These are phyloP conservation scores for Eurotiales sp. DNA, from an alignment of 2,329 filamentous ascomycete species.

Conservation along the genomic window DNA sequence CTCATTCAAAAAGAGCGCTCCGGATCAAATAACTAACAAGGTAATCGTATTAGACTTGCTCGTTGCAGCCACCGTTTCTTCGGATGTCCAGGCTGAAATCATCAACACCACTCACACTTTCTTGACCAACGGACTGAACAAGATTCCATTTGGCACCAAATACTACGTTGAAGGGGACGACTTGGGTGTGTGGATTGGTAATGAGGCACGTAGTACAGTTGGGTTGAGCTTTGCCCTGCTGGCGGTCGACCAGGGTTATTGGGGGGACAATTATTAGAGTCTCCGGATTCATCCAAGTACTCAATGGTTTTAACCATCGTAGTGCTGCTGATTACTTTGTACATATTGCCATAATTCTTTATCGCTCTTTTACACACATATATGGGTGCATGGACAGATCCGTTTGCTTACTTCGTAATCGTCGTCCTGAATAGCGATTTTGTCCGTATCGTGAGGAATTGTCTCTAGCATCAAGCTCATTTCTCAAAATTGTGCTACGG, in stretches of 20 bases:
- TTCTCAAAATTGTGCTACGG: too few relatives aligned
- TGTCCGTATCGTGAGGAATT: too few relatives aligned
- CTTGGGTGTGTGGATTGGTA: constrained; percentile 31
- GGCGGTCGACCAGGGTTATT: constrained; percentile 24
- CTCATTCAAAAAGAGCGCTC: neutral
- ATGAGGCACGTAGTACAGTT: constrained; percentile 40
- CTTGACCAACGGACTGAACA: constrained; percentile 41
- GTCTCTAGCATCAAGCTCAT: too few relatives aligned
- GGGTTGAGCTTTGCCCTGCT: constrained; percentile 43
- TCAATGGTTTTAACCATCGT: too few relatives aligned
- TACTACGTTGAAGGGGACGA: constrained; percentile 34
- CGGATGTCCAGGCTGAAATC: constrained; percentile 29
- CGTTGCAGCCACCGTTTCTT: constrained; percentile 35
- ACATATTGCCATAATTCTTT: too few relatives aligned
- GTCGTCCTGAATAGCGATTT: too few relatives aligned
- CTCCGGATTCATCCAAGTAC: too few relatives aligned
- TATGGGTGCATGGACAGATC: too few relatives aligned
- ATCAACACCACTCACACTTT: constrained; percentile 41
- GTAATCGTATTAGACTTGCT: constrained; percentile 41
- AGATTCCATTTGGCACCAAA: constrained; percentile 43
- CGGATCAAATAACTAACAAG: neutral
- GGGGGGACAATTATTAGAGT: too few relatives aligned
- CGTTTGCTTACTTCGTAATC: too few relatives aligned
- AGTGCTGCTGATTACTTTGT: too few relatives aligned
- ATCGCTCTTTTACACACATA: too few relatives aligned